Base-by-base conservation (phyloP, 2,329 filamentous ascomycete genomes). In the Chaetomium globosum region DNA sequence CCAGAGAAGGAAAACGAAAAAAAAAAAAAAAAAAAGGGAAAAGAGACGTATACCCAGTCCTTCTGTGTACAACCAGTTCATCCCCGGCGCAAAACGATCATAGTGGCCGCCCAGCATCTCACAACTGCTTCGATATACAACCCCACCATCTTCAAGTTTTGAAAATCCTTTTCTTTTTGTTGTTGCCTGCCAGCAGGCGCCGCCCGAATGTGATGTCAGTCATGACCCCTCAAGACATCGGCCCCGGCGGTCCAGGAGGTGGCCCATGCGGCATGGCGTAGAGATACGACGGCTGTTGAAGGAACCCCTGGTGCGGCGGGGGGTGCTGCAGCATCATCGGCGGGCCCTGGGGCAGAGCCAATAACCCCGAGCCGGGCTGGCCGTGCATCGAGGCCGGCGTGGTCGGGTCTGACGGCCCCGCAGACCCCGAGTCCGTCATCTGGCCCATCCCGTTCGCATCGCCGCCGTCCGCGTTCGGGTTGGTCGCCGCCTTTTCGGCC, bases 401-500 rank as follows among this genome's bases (percentile, higher is more conserved):
- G 16, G 59, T 61, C 36, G 67, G 61, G n/a, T 56, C 64, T 6
- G 66, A 69, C 1, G 66, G 59, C 12, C 63, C 64, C 4, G 67
- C 65, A 4, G 68, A 69, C 4, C 56, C 56, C 9, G 65, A 43
- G 13, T 70, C 65, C 0, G 65, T 62, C 31, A 61, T 59, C 23
- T 65, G 63, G 19, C 59, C 59, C 13, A 33, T 30, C 33, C 43
- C 23, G 13, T 39, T 63, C 21, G 54, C 3, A 4, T 61, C 65
- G n/a, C 31, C 21, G 56, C 30, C 43, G 8, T 55, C 57, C 6
- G 52, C 26, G 23, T 9, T 53, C 13, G 23, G 16, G 39, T 60
- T 36, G 26, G 36, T 46, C 2, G 67, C 59, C 1, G 65, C 69
- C 30, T 70, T 70, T 48, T 72, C 70, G 13, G 69, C 70, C 60